phyloP scores from a whole-genome alignment of 345 rosid genomes.

The Lagerstroemia speciosa region DNA sequence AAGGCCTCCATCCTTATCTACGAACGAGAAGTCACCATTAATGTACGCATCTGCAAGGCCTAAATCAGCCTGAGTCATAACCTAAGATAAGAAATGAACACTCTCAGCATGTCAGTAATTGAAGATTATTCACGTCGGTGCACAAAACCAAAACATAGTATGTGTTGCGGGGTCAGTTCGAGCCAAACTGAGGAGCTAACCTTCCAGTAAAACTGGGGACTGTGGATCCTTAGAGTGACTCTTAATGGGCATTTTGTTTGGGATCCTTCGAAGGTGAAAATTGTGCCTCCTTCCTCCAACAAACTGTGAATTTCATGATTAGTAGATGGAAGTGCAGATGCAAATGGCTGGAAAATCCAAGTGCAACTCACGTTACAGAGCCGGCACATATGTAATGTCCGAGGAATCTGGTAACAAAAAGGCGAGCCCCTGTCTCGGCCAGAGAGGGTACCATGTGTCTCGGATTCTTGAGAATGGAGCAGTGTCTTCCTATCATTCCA shows the following conservation, averaged over 20 bases:
- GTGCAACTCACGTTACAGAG: constrained; percentile 52
- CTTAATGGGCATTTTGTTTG: constrained; percentile 31
- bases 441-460: constrained; percentile 74
- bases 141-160: not conserved
- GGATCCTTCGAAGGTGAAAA: constrained; percentile 59
- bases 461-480: constrained; percentile 44
- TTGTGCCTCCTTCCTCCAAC: constrained; percentile 86
- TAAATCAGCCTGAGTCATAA: constrained; percentile 86
- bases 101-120: not conserved
- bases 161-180: not conserved
- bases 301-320: constrained; percentile 25
- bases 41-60: constrained; percentile 87
- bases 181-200: constrained; percentile 18
- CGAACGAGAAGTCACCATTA: constrained; percentile 72
- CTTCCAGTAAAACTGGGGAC: constrained; percentile 92
- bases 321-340: not conserved
- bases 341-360: not conserved
- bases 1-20: constrained; percentile 69
- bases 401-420: constrained; percentile 69
- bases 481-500: constrained; percentile 44
- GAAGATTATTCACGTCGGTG: not conserved
- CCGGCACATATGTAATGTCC: constrained; percentile 61
- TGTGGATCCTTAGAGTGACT: constrained; percentile 54
- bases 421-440: constrained; percentile 60
- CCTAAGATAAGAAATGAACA: constrained; percentile 24